Conservation (phyloP, 2,329 filamentous ascomycete species). For the Fusarium coicis region DNA sequence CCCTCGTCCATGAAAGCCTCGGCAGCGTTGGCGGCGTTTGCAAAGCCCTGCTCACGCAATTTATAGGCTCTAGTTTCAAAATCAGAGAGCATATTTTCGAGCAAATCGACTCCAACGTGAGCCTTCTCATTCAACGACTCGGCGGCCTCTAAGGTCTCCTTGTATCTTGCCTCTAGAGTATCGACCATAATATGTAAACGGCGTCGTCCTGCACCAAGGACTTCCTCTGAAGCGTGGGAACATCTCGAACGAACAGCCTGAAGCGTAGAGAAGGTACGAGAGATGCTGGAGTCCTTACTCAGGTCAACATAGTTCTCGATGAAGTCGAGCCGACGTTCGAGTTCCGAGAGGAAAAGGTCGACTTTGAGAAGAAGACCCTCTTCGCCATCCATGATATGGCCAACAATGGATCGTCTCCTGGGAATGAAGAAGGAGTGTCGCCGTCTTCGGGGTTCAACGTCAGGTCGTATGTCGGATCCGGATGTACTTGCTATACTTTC, state of each 20-base stretch:
- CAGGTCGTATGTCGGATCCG: conserved; percentile 51
- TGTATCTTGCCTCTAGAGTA: conserved; percentile 87
- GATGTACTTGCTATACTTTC: conserved; percentile 54
- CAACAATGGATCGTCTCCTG: conserved; percentile 68
- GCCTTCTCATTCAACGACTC: conserved; percentile 94
- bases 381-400: conserved; percentile 70
- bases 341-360: conserved; percentile 83
- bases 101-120: conserved; percentile 83
- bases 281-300: conserved; percentile 84
- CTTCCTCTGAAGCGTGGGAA: conserved; percentile 87
- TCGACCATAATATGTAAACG: conserved; percentile 91
- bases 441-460: conserved; percentile 49
- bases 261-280: conserved; percentile 85
- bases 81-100: conserved; percentile 86
- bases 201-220: conserved; percentile 86
- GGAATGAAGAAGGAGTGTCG: conserved; percentile 69
- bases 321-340: conserved; percentile 87
- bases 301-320: conserved; percentile 89
- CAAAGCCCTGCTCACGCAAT: conserved; percentile 79
- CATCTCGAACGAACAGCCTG: conserved; percentile 89
- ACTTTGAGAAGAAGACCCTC: conserved; percentile 72
- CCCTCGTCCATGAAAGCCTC: conserved; percentile 80
- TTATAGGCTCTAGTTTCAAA: conserved; percentile 86
- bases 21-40: conserved; percentile 72
- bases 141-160: conserved; percentile 84